Evolutionary conservation across 2,329 filamentous ascomycete genomes (phyloP).

Genomic region (Epichloe sylvatica): DNA sequence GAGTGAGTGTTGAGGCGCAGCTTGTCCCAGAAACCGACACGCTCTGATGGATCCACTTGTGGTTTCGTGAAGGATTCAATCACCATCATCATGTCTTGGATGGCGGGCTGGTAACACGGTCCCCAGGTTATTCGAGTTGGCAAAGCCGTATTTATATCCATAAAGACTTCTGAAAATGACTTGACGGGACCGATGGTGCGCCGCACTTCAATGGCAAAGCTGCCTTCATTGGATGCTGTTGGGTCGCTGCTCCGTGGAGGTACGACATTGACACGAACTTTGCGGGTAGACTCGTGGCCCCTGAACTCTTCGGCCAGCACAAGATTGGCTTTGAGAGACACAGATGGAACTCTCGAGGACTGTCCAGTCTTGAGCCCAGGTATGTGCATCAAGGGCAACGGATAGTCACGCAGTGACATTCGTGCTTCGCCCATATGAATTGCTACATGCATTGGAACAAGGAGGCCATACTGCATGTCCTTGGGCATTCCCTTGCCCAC

Average conservation of each 20-base stretch:
- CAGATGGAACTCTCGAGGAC: conserved; percentile 62
- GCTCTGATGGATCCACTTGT: conserved; percentile 81
- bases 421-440: conserved; percentile 83
- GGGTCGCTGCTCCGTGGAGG: conserved; percentile 50
- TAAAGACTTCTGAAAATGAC: conserved; percentile 80
- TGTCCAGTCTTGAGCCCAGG: conserved; percentile 70
- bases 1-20: conserved; percentile 91
- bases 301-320: conserved; percentile 91
- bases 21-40: conserved; percentile 98
- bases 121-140: conserved; percentile 95
- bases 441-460: conserved; percentile 80
- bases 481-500: conserved; percentile 95
- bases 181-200: conserved; percentile 91
- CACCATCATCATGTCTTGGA: conserved; percentile 99
- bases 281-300: conserved; percentile 63
- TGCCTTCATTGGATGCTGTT: conserved; percentile 39
- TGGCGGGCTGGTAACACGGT: conserved; percentile 90
- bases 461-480: conserved; percentile 77
- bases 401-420: conserved; percentile 83
- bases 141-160: conserved; percentile 86
- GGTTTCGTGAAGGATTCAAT: conserved; percentile 96
- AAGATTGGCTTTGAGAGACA: conserved; percentile 79
- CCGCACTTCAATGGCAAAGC: conserved; percentile 74
- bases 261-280: conserved; percentile 71
- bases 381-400: conserved; percentile 79